A percentile compares a stretch with the other conserved stretches of the same genome.
Evolutionary conservation across 2,329 filamentous ascomycete species (phyloP).

Genomic region (Xylaria sp.): DNA sequence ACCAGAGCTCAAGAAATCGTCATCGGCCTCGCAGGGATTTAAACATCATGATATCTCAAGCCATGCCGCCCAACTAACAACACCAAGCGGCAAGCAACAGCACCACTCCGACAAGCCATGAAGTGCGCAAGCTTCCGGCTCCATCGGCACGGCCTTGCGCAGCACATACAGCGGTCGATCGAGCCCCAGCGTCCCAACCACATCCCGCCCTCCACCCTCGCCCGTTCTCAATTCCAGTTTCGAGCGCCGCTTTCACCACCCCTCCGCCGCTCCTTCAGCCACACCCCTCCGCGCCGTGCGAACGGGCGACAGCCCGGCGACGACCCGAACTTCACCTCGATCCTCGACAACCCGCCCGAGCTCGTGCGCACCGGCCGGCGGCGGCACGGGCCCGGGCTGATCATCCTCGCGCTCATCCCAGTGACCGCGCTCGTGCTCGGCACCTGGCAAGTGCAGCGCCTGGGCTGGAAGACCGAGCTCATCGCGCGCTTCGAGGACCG

Average conservation of each 20-base stretch:
- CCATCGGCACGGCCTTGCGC: slow-evolving; percentile 42
- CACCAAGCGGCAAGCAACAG: background rate
- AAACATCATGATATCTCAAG: background rate
- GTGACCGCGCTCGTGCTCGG: slow-evolving; percentile 90
- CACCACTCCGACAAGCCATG: slow-evolving; percentile 38
- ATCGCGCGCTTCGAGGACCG: slow-evolving; percentile 94
- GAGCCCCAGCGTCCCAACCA: too few relatives aligned
- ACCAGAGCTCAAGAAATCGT: slow-evolving; percentile 26
- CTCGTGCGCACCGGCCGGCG: slow-evolving; percentile 77
- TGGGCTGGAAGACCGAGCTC: slow-evolving; percentile 93
- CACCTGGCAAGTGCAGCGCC: slow-evolving; percentile 93
- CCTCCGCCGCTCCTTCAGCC: slow-evolving; percentile 46
- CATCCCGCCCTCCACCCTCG: slow-evolving; percentile 18
- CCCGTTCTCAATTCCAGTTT: slow-evolving; percentile 1
- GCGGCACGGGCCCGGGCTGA: slow-evolving; percentile 81
- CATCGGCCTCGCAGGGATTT: slow-evolving; percentile 9
- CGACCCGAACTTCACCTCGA: slow-evolving; percentile 82
- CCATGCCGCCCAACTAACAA: slow-evolving; percentile 14
- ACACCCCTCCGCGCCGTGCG: slow-evolving; percentile 50
- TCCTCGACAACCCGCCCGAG: slow-evolving; percentile 85
- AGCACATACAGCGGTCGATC: slow-evolving; percentile 44
- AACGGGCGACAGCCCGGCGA: slow-evolving; percentile 65
- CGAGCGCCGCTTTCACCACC: slow-evolving; percentile 25
- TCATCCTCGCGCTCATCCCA: slow-evolving; percentile 88
- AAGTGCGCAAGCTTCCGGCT: slow-evolving; percentile 40